phyloP scores from a whole-genome alignment of 192 early-diverging fungal species.

The Allomyces arbusculus region DNA sequence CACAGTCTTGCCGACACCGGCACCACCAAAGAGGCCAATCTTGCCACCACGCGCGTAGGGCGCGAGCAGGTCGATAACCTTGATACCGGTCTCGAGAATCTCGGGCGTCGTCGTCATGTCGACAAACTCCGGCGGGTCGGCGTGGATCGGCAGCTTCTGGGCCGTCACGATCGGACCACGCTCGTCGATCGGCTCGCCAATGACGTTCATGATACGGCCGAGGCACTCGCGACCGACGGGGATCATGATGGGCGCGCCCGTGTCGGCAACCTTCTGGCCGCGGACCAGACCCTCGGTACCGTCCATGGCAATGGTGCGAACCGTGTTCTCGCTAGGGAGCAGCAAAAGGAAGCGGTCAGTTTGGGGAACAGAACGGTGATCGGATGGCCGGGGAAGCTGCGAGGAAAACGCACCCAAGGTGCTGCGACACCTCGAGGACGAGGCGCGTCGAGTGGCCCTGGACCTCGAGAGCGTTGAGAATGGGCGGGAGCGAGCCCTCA shows the following conservation, averaged over 20 bases:
- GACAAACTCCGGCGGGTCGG: slow-evolving; percentile 77
- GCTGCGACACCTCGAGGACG: slow-evolving; percentile 88
- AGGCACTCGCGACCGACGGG: slow-evolving; percentile 87
- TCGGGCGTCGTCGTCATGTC: slow-evolving; percentile 89
- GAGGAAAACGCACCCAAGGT: slow-evolving; percentile 45
- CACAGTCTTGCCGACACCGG: slow-evolving; percentile 99
- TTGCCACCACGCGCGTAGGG: slow-evolving; percentile 95
- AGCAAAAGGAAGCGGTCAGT: no score
- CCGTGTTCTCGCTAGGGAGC: slow-evolving; percentile 60
- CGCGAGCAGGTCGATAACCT: slow-evolving; percentile 94
- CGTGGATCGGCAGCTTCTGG: slow-evolving; percentile 72
- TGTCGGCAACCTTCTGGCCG: slow-evolving; percentile 85
- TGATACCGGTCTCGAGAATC: slow-evolving; percentile 92
- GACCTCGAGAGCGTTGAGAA: slow-evolving; percentile 93
- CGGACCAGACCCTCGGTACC: slow-evolving; percentile 94
- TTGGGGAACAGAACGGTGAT: no score
- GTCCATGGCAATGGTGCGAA: slow-evolving; percentile 99
- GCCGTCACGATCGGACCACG: slow-evolving; percentile 87
- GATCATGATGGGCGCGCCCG: slow-evolving; percentile 77
- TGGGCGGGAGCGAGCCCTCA: slow-evolving; percentile 68
- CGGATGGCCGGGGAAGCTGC: not conserved
- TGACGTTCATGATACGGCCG: slow-evolving; percentile 97
- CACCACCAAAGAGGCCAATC: slow-evolving; percentile 97
- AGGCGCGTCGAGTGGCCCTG: slow-evolving; percentile 58
- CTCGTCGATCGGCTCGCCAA: slow-evolving; percentile 96